A percentile compares a stretch with the other conserved stretches of the same genome.
phyloP scores from a whole-genome alignment of 805 yeast species.

The Cyberlindnera mycetangii region DNA sequence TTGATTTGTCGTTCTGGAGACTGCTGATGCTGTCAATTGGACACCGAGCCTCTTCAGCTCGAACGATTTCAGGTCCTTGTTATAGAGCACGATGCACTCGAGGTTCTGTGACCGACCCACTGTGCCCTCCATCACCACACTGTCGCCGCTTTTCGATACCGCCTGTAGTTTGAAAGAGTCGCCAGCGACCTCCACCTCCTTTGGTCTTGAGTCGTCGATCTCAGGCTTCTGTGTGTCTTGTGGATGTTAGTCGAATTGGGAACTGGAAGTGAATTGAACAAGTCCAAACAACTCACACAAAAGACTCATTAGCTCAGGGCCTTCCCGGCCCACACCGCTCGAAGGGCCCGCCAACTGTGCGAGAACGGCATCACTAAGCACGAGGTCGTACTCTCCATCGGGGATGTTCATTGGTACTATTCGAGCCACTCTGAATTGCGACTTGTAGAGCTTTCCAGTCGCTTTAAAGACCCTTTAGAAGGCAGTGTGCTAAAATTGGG shows the following conservation, averaged over 20 bases:
- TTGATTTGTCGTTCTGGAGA: too few relatives aligned
- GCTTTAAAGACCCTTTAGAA: too few relatives aligned
- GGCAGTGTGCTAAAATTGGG: too few relatives aligned
- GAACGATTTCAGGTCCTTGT: constrained; percentile 15
- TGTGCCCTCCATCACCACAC: constrained; percentile 19
- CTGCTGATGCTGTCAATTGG: constrained; percentile 12
- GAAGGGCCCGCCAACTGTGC: constrained; percentile 6
- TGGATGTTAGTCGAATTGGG: too few relatives aligned
- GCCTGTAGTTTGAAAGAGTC: constrained; percentile 19
- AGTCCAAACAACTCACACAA: constrained; percentile 26
- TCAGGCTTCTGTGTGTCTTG: constrained; percentile 18
- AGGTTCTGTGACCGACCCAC: constrained; percentile 8
- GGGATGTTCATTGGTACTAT: constrained; percentile 11
- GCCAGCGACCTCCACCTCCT: constrained; percentile 14
- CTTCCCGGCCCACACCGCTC: constrained; percentile 4
- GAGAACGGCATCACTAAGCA: constrained; percentile 19
- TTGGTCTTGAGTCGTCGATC: constrained; percentile 15
- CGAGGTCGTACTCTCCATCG: constrained; percentile 28
- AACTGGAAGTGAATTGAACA: too few relatives aligned
- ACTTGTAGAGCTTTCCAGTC: neutral
- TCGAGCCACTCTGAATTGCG: neutral
- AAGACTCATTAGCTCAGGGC: constrained; percentile 23
- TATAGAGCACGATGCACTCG: constrained; percentile 26
- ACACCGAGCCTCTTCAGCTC: constrained; percentile 19
- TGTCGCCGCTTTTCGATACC: constrained; percentile 12